Evolutionary conservation across 2,329 filamentous ascomycete species (phyloP), one percentile per base, ranked within the genome.

Genomic region (Alternaria solani): DNA sequence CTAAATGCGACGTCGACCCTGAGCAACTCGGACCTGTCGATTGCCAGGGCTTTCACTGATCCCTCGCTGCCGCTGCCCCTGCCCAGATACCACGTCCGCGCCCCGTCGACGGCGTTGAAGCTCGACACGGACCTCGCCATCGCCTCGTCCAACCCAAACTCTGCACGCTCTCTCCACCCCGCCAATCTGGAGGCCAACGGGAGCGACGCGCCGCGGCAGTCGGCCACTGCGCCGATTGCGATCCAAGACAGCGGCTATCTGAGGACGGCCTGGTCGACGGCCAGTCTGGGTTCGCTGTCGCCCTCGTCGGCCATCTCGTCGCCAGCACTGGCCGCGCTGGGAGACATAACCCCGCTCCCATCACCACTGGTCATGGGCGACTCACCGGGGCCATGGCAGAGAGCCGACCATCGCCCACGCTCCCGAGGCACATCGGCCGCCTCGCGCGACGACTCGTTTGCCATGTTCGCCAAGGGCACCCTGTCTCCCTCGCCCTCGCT

Each of bases 331-430:
- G 79, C 80, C 59, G 80, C 82, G 12, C 79, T 85, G 71, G 68
- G 78, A 44, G 82, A 85, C 66, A 77, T 85, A 53, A 85, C 82
- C n/a, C 83, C 83, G 38, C 75, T 85, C n/a, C 83, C 83, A 6
- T 84, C 82, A 12, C 83, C 83, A 28, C 72, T 84, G 67, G 70
- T 77, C 8, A 77, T 81, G 61, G 72, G 71, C 62, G 79, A 80
- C 58, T 80, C 79, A 34, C 78, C 81, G 5, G 75, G 75, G 16
- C 75, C 79, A 64, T 83, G 82, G 82, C 75, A 73, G 56, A 72
- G 76, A 39, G 73, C 75, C 43, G 71, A 69, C 42, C 65, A 69
- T 28, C 65, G 78, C 57, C 67, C 77, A 25, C 74, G 76, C 20
- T 79, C 78, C 8, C 67, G 76, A 39, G 77, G 76, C 34, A 67